Percentiles rank a stretch among this genome's conserved stretches.
These are phyloP conservation scores for Suhomyces sp. DNA, from an alignment of 805 yeast genomes.

Conservation along the genomic window DNA sequence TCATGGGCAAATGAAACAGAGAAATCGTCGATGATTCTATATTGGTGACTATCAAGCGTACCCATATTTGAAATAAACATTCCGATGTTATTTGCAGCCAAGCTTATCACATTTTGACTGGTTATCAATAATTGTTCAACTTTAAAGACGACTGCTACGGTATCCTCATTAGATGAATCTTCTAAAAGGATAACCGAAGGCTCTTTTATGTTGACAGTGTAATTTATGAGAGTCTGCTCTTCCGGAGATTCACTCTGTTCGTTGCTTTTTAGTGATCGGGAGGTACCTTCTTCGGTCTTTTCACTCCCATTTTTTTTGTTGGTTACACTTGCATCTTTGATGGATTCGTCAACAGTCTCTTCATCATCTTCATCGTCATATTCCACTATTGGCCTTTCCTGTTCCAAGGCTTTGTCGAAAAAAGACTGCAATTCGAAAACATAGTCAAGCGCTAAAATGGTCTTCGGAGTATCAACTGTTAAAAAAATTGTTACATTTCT, in stretches of 20 bases:
- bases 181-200: slow-evolving; percentile 80
- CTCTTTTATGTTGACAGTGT: slow-evolving; percentile 67
- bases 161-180: slow-evolving; percentile 62
- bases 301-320: neutral
- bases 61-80: slow-evolving; percentile 83
- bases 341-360: slow-evolving; percentile 1
- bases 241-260: neutral
- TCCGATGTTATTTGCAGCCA: slow-evolving; percentile 77
- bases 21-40: slow-evolving; percentile 86
- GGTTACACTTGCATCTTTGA: neutral
- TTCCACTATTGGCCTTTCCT: slow-evolving; percentile 13
- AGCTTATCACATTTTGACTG: slow-evolving; percentile 62
- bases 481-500: slow-evolving; percentile 50
- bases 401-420: slow-evolving; percentile 48
- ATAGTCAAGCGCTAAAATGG: slow-evolving; percentile 83
- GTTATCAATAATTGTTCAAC: slow-evolving; percentile 75
- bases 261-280: neutral
- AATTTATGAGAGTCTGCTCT: slow-evolving; percentile 35
- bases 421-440: slow-evolving; percentile 72
- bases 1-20: slow-evolving; percentile 76
- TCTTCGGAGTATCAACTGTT: slow-evolving; percentile 76
- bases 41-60: slow-evolving; percentile 53
- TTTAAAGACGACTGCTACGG: slow-evolving; percentile 90
- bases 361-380: slow-evolving; percentile 17
- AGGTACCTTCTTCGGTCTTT: neutral